These are phyloP conservation scores for Aspergillus sp. DNA, from an alignment of 2,329 filamentous ascomycete genomes.

Conservation along the genomic window DNA sequence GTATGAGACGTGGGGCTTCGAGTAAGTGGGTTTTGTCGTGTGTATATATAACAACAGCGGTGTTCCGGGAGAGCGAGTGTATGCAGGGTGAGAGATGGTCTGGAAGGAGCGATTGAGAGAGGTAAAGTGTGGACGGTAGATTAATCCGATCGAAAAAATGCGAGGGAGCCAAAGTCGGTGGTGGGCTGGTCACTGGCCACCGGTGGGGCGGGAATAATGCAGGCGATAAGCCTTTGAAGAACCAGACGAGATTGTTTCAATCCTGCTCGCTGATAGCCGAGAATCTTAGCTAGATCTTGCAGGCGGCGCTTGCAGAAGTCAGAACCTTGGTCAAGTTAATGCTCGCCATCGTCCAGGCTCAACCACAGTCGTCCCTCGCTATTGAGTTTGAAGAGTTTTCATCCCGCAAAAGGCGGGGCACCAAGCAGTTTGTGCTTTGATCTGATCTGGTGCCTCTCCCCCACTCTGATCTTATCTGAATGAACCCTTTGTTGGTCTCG, in stretches of 20 bases:
- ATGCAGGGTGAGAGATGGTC: background rate
- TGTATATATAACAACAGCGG: conserved; percentile 5
- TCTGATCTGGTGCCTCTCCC: background rate
- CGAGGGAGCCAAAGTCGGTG: background rate
- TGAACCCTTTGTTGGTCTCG: background rate
- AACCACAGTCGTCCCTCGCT: background rate
- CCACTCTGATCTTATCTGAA: background rate
- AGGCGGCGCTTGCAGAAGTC: background rate
- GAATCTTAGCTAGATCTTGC: conserved; percentile 5
- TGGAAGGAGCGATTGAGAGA: conserved; percentile 7
- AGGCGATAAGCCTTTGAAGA: conserved; percentile 4
- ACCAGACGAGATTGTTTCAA: background rate
- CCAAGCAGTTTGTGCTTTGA: background rate
- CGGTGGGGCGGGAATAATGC: background rate
- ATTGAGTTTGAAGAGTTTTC: conserved; percentile 9
- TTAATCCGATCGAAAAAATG: conserved; percentile 9
- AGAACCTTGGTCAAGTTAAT: background rate
- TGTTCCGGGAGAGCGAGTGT: background rate
- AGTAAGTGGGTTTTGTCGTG: background rate
- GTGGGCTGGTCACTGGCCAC: background rate
- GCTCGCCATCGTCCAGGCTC: background rate
- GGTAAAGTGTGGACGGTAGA: conserved; percentile 1
- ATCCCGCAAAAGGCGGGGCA: conserved; percentile 3
- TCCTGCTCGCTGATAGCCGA: background rate
- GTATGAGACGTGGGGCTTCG: background rate